Percentiles rank a stretch among this genome's conserved stretches.
These are phyloP conservation scores for Cercospora sp. DNA, from an alignment of 2,329 filamentous ascomycete species.

Conservation along the genomic window DNA sequence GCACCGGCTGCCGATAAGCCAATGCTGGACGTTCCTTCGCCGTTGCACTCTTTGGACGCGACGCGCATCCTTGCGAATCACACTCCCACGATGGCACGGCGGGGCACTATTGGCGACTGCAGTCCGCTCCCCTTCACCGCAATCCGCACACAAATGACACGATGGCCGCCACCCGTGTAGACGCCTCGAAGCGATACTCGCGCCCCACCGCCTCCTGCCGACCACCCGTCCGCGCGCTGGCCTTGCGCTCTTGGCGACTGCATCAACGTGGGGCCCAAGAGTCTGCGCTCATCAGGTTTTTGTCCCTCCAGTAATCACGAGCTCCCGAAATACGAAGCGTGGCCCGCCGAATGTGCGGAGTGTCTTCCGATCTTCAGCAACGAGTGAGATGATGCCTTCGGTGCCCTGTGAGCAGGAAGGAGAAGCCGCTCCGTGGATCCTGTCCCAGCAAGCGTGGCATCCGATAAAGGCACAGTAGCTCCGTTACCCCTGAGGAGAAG, in stretches of 20 bases:
- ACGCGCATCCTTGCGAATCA: background rate
- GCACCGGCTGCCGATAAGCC: background rate
- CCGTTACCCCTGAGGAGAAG: background rate
- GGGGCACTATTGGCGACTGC: too few species aligned
- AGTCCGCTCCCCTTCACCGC: background rate
- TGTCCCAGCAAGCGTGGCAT: background rate
- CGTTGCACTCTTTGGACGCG: background rate
- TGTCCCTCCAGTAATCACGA: background rate
- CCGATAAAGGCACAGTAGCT: background rate
- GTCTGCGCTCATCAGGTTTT: background rate
- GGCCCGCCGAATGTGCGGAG: background rate
- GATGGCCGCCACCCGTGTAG: background rate
- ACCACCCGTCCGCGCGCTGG: background rate
- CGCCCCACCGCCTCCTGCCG: background rate
- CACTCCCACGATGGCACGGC: background rate
- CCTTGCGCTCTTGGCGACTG: background rate
- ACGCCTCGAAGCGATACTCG: background rate
- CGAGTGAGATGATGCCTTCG: background rate
- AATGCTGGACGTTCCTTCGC: background rate
- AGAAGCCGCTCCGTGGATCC: background rate
- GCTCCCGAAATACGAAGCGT: background rate
- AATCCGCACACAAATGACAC: background rate
- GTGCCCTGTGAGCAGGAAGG: background rate
- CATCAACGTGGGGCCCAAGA: background rate
- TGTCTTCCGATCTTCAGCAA: background rate